phyloP scores from a whole-genome alignment of 2,329 filamentous ascomycete species.

The Sporothrix globosa region DNA sequence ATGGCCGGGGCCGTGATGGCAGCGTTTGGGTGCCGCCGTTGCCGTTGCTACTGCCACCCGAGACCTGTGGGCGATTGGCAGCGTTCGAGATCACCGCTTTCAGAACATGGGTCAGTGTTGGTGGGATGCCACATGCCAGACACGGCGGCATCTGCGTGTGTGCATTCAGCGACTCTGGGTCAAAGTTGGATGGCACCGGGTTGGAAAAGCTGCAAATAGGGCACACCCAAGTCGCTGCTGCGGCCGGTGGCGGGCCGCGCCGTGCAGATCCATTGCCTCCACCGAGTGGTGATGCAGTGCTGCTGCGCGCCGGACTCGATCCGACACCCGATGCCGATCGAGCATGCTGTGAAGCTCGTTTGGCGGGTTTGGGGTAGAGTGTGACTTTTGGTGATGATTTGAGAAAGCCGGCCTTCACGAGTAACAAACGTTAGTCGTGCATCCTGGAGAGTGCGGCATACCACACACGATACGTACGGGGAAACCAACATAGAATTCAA shows the following conservation, averaged over 20 bases:
- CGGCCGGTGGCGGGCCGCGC: slow-evolving; percentile 51
- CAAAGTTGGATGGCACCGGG: slow-evolving; percentile 89
- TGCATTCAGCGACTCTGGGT: slow-evolving; percentile 76
- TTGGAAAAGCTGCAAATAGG: slow-evolving; percentile 96
- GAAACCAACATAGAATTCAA: slow-evolving; percentile 77
- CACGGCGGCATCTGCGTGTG: slow-evolving; percentile 84
- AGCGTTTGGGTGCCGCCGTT: slow-evolving; percentile 37
- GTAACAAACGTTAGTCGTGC: not conserved
- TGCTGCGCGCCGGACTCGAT: slow-evolving; percentile 52
- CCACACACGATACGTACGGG: not conserved
- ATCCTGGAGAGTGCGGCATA: not conserved
- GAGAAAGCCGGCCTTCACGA: slow-evolving; percentile 75
- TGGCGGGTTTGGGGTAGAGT: slow-evolving; percentile 77
- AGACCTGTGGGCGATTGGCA: slow-evolving; percentile 54
- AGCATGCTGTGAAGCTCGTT: slow-evolving; percentile 63
- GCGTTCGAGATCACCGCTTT: slow-evolving; percentile 84
- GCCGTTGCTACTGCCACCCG: not conserved
- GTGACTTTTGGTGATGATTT: slow-evolving; percentile 96
- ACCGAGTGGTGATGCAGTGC: slow-evolving; percentile 53
- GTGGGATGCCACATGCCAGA: slow-evolving; percentile 91
- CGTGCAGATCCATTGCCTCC: slow-evolving; percentile 49
- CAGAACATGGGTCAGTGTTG: slow-evolving; percentile 76
- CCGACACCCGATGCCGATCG: slow-evolving; percentile 53
- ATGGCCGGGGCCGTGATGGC: slow-evolving; percentile 40
- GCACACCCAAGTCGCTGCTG: slow-evolving; percentile 87